A percentile compares a stretch with the other conserved stretches of the same genome.
Evolutionary conservation across 176 grass and related monocot species (phyloP).

Genomic region (Zizania latifolia): DNA sequence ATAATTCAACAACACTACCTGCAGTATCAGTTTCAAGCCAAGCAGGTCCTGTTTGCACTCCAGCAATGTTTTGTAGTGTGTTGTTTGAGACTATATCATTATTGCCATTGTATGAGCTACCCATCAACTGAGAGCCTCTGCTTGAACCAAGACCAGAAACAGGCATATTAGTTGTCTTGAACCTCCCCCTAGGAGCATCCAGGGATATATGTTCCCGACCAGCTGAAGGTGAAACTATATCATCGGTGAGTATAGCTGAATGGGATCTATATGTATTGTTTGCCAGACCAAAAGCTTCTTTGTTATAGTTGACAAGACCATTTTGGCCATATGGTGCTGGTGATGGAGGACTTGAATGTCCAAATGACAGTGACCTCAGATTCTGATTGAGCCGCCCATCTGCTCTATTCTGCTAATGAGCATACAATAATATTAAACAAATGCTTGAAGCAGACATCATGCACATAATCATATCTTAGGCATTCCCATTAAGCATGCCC

Average conservation of each 20-base stretch:
- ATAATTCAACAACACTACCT: conserved; percentile 56
- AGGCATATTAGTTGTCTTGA: conserved; percentile 41
- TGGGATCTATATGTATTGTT: conserved; percentile 45
- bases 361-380: conserved; percentile 63
- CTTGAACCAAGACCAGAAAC: conserved; percentile 65
- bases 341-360: conserved; percentile 54
- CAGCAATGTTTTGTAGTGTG: conserved; percentile 39
- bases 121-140: conserved; percentile 65
- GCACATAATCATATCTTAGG: conserved; percentile 11
- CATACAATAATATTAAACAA: conserved; percentile 30
- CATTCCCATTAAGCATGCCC: conserved; percentile 11
- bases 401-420: conserved; percentile 54
- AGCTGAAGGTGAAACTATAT: conserved; percentile 59
- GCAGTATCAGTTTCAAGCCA: conserved; percentile 76
- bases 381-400: conserved; percentile 58
- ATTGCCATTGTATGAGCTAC: conserved; percentile 49
- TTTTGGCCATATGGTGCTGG: conserved; percentile 50
- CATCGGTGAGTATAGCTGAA: conserved; percentile 45
- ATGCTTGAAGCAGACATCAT: conserved; percentile 20
- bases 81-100: conserved; percentile 47
- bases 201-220: conserved; percentile 47
- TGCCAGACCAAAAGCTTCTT: conserved; percentile 39
- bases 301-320: conserved; percentile 48
- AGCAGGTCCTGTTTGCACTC: conserved; percentile 42
- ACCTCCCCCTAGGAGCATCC: conserved; percentile 57